Percentiles rank a stretch among this genome's conserved stretches.
phyloP scores from a whole-genome alignment of 31 red algal species.

The Odonthalia washingtoniensis region DNA sequence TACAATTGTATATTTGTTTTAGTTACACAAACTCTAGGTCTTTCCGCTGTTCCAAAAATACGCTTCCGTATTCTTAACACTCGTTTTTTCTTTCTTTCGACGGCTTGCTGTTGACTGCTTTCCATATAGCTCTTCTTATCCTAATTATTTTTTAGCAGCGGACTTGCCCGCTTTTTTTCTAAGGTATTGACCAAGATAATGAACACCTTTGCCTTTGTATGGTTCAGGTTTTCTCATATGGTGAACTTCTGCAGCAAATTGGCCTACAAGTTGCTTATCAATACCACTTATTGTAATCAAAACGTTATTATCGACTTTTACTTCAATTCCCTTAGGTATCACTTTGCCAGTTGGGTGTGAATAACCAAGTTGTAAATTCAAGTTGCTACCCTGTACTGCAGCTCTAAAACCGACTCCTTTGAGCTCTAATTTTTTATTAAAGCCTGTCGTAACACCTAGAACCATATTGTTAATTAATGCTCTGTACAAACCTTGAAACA shows the following conservation, averaged over 20 bases:
- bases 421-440: not conserved
- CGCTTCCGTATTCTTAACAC: not conserved
- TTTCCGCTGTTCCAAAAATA: conserved; percentile 7
- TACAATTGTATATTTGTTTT: conserved; percentile 4
- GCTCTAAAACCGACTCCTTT: conserved; percentile 27
- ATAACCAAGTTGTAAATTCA: conserved; percentile 1
- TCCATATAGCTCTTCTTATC: too few species aligned
- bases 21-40: conserved; percentile 7
- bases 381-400: not conserved
- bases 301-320: not conserved
- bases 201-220: conserved; percentile 25
- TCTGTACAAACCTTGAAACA: not conserved
- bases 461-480: conserved; percentile 25
- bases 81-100: too few species aligned
- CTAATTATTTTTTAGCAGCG: conserved; percentile 17
- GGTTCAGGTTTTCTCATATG: conserved; percentile 23
- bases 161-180: conserved; percentile 17
- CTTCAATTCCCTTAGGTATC: conserved; percentile 2
- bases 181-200: conserved; percentile 17
- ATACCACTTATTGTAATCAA: not conserved
- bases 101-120: too few species aligned
- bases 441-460: conserved; percentile 16
- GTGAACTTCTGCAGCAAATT: conserved; percentile 12
- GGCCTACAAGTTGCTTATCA: conserved; percentile 28
- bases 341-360: not conserved